phyloP scores from a whole-genome alignment of 192 early-diverging fungal genomes.

The Rhizoclosmatium sp. region DNA sequence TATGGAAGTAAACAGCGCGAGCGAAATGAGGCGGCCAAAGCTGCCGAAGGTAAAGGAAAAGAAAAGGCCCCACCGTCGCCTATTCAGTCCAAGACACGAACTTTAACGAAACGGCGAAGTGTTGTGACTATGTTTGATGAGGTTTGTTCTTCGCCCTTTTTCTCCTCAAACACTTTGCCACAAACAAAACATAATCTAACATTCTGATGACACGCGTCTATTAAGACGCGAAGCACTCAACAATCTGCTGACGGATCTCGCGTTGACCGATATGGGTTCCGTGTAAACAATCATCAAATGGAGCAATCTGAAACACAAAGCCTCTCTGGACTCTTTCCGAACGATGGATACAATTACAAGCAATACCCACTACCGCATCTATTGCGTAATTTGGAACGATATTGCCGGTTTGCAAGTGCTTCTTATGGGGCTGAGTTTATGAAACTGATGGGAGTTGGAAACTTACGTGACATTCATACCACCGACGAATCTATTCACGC shows the following conservation, averaged over 20 bases:
- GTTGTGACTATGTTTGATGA: slow-evolving; percentile 42
- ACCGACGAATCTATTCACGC: slow-evolving; percentile 46
- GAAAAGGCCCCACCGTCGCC: not conserved
- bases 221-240: slow-evolving; percentile 10
- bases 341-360: slow-evolving; percentile 27
- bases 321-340: not conserved
- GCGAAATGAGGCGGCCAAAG: not conserved
- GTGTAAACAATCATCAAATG: slow-evolving; percentile 18
- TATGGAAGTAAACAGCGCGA: not conserved
- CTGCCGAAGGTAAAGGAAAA: not conserved
- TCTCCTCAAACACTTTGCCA: not conserved
- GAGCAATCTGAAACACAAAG: not conserved
- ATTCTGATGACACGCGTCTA: not conserved
- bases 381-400: slow-evolving; percentile 49
- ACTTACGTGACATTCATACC: slow-evolving; percentile 47
- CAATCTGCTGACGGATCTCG: slow-evolving; percentile 14
- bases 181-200: not conserved
- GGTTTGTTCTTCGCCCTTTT: slow-evolving; percentile 21
- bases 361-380: slow-evolving; percentile 42
- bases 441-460: slow-evolving; percentile 51
- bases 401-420: slow-evolving; percentile 55
- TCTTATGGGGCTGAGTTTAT: slow-evolving; percentile 53
- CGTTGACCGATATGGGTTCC: slow-evolving; percentile 18
- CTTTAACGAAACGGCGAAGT: slow-evolving; percentile 19
- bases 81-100: no score